A percentile compares a stretch with the other conserved stretches of the same genome.
These are phyloP conservation scores for Biscogniauxia sp. DNA, from an alignment of 2,329 filamentous ascomycete species.

Conservation along the genomic window DNA sequence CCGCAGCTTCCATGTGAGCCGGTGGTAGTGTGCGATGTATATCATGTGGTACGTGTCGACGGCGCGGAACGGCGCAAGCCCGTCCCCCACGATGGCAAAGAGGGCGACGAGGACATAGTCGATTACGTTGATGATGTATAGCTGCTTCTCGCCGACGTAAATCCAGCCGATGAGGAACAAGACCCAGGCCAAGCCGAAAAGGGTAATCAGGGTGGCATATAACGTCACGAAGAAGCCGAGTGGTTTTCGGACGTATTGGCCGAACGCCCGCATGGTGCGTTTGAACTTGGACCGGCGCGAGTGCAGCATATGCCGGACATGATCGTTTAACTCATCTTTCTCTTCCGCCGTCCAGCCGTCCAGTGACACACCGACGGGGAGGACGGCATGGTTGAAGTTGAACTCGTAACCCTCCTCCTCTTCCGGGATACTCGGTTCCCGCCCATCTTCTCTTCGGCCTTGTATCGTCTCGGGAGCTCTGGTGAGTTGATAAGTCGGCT, in stretches of 20 bases:
- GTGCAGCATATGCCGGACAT: constrained; percentile 84
- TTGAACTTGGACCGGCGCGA: constrained; percentile 78
- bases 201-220: constrained; percentile 77
- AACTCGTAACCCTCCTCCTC: constrained; percentile 64
- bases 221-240: constrained; percentile 81
- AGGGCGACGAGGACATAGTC: constrained; percentile 70
- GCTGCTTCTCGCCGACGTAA: constrained; percentile 70
- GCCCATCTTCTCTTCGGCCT: constrained; percentile 4
- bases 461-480: constrained; percentile 33
- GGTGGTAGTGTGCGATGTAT: constrained; percentile 71
- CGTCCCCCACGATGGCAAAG: constrained; percentile 69
- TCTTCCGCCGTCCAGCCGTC: constrained; percentile 75
- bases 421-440: constrained; percentile 17
- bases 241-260: constrained; percentile 72
- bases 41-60: constrained; percentile 88
- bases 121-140: constrained; percentile 68
- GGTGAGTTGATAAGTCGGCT: constrained; percentile 74
- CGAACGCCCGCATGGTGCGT: constrained; percentile 74
- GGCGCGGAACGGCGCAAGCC: constrained; percentile 69
- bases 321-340: constrained; percentile 75
- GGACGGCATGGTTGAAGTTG: constrained; percentile 61
- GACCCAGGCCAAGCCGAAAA: constrained; percentile 86
- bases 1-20: constrained; percentile 62
- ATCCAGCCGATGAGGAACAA: constrained; percentile 91
- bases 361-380: constrained; percentile 70